Percentiles rank a stretch among this genome's conserved stretches.
phyloP scores from a whole-genome alignment of 345 rosid genomes.

The Sisymbrium irio region DNA sequence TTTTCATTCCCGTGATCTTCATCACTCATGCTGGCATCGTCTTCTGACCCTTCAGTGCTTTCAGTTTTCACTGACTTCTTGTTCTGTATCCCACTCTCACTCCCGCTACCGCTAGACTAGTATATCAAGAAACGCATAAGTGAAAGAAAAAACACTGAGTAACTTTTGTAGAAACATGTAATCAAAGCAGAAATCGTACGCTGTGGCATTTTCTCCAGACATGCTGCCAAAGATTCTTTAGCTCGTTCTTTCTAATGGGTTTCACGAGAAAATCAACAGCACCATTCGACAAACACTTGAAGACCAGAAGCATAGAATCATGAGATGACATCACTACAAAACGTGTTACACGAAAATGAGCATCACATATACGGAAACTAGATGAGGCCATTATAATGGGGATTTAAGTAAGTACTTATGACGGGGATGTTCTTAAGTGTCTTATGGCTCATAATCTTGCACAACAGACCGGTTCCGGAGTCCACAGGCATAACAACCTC shows the following conservation, averaged over 20 bases:
- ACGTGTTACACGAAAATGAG: conserved; percentile 23
- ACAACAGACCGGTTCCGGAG: conserved; percentile 69
- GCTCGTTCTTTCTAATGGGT: conserved; percentile 84
- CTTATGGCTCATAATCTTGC: conserved; percentile 73
- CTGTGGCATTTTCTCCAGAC: conserved; percentile 85
- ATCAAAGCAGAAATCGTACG: conserved; percentile 43
- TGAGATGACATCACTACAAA: conserved; percentile 82
- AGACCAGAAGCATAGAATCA: conserved; percentile 79
- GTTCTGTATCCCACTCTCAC: conserved; percentile 65
- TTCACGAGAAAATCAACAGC: conserved; percentile 84
- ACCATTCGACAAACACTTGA: conserved; percentile 78
- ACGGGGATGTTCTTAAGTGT: conserved; percentile 67
- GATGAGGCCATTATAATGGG: background rate
- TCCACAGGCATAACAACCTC: conserved; percentile 75
- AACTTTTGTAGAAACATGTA: background rate
- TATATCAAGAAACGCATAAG: conserved; percentile 19
- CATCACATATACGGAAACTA: conserved; percentile 12
- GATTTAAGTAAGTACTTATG: conserved; percentile 46
- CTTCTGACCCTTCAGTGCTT: conserved; percentile 46
- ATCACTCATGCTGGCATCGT: conserved; percentile 40
- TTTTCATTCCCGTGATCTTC: conserved; percentile 43
- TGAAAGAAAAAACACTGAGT: background rate
- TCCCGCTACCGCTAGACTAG: conserved; percentile 75
- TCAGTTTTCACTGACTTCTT: conserved; percentile 44
- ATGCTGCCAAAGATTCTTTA: conserved; percentile 84